These are phyloP conservation scores for Boletus rubropictus DNA, from an alignment of 768 basidiomycete species.

Conservation along the genomic window DNA sequence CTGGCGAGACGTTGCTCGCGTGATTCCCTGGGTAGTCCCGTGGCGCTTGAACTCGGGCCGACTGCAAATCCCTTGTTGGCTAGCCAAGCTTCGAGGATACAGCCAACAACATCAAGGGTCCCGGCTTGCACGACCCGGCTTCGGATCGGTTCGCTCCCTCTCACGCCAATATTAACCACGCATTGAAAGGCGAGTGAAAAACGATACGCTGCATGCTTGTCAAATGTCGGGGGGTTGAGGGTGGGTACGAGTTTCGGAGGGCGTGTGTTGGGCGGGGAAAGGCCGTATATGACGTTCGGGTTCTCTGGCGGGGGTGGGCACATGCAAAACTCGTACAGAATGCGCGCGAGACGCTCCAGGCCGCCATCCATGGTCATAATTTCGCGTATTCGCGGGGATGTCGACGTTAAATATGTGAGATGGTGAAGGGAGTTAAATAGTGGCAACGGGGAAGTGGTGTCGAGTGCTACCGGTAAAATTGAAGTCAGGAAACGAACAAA, in stretches of 20 bases:
- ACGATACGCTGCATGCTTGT: slow-evolving; percentile 81
- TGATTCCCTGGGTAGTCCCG: slow-evolving; percentile 67
- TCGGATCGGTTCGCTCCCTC: slow-evolving; percentile 89
- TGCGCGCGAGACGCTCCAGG: slow-evolving; percentile 88
- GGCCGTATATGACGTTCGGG: slow-evolving; percentile 70
- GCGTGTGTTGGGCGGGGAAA: slow-evolving; percentile 57
- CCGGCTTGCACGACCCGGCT: slow-evolving; percentile 93
- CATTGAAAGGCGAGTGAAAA: slow-evolving; percentile 95
- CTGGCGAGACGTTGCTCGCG: slow-evolving; percentile 66
- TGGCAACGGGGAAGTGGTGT: slow-evolving; percentile 55
- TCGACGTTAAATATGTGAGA: slow-evolving; percentile 93
- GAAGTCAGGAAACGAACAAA: slow-evolving; percentile 1
- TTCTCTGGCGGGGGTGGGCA: slow-evolving; percentile 79
- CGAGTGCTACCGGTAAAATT: slow-evolving; percentile 35
- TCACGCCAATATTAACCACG: slow-evolving; percentile 93
- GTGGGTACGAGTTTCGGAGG: slow-evolving; percentile 52
- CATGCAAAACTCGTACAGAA: slow-evolving; percentile 84
- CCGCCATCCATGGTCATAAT: slow-evolving; percentile 98
- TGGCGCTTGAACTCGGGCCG: slow-evolving; percentile 72
- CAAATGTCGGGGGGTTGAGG: slow-evolving; percentile 63
- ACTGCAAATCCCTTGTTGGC: slow-evolving; percentile 84
- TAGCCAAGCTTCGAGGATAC: slow-evolving; percentile 90
- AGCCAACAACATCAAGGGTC: slow-evolving; percentile 88
- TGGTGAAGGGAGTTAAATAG: slow-evolving; percentile 93
- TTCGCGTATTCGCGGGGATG: slow-evolving; percentile 95